Evolutionary conservation across 306 rosid species (phyloP).

Genomic region (Astragalus membranaceus): DNA sequence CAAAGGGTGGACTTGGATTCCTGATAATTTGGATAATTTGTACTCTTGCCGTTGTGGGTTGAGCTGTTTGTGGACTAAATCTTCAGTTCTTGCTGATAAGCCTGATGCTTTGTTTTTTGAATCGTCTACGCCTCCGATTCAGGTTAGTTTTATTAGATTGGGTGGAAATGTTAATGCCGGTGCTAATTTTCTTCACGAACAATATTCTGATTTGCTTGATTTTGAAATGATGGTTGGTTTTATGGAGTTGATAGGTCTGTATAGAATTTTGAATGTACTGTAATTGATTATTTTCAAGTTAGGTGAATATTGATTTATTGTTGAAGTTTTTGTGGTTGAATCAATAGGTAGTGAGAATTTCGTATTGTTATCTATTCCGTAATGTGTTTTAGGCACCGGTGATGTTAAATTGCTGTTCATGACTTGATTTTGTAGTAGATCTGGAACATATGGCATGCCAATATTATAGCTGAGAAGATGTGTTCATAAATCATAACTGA

Average conservation of each 20-base stretch:
- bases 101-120: constrained; percentile 88
- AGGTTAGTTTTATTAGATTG: constrained; percentile 33
- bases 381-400: background rate
- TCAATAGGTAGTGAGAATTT: background rate
- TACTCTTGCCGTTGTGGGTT: constrained; percentile 79
- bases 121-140: constrained; percentile 64
- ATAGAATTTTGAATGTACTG: background rate
- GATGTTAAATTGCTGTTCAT: background rate
- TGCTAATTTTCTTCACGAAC: background rate
- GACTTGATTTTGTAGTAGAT: background rate
- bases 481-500: no score
- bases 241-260: background rate
- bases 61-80: constrained; percentile 95
- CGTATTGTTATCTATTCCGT: background rate
- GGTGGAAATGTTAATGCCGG: background rate
- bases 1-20: constrained; percentile 96
- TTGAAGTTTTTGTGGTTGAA: background rate
- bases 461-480: no score
- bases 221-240: background rate
- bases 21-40: constrained; percentile 84
- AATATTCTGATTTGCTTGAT: constrained; percentile 4
- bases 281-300: background rate
- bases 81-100: constrained; percentile 81
- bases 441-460: background rate
- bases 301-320: background rate